Evolutionary conservation across 225 moss, liverwort and hornwort genomes (phyloP).

Genomic region (Climacium dendroides): DNA sequence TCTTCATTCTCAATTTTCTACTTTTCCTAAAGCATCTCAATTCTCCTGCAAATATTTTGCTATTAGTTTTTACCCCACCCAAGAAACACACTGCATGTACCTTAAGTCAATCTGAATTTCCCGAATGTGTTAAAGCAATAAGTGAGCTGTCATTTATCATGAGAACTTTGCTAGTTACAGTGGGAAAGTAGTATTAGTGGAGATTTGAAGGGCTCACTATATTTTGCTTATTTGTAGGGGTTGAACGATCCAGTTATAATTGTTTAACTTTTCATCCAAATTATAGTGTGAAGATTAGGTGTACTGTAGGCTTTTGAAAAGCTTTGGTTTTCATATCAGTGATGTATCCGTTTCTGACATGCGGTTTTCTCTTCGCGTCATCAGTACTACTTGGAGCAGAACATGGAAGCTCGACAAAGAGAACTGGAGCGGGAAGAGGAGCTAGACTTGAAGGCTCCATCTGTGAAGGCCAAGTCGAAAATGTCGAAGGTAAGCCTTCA

Average conservation of each 20-base stretch:
- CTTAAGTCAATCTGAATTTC: background rate
- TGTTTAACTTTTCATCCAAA: background rate
- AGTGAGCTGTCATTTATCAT: background rate
- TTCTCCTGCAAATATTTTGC: background rate
- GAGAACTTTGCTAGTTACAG: background rate
- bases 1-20: background rate
- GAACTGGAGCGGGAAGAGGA: conserved; percentile 73
- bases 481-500: conserved; percentile 44
- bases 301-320: background rate
- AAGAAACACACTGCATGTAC: no score
- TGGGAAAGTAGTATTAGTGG: background rate
- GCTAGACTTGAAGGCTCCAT: conserved; percentile 61
- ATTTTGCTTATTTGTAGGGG: background rate
- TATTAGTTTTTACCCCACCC: background rate
- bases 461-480: conserved; percentile 78
- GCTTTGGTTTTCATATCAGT: background rate
- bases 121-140: background rate
- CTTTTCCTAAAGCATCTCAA: background rate
- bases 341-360: background rate
- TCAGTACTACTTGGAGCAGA: conserved; percentile 77
- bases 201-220: background rate
- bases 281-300: no score
- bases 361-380: background rate
- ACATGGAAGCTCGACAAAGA: conserved; percentile 65
- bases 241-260: background rate